Conservation (phyloP, 1,284 basidiomycete genomes). For the Stereum hirsutum region DNA sequence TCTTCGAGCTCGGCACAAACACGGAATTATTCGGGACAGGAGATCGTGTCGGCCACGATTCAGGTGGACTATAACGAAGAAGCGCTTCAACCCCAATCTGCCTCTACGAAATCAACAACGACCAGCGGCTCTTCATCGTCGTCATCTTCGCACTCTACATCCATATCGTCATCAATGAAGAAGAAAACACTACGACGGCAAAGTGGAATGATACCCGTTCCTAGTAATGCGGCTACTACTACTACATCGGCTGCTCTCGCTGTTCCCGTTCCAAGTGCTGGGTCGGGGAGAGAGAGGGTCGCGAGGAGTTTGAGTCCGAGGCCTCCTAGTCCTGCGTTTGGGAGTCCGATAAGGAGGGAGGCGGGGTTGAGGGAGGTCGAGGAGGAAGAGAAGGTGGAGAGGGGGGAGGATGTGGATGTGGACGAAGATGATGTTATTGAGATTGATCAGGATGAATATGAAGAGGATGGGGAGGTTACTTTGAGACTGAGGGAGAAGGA, state of each 20-base stretch:
- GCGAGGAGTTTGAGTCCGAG: constrained; percentile 35
- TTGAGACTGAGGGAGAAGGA: constrained; percentile 28
- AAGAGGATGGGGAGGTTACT: constrained; percentile 13
- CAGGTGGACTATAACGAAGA: constrained; percentile 22
- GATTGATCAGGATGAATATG: background rate
- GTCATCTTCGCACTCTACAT: too few species aligned
- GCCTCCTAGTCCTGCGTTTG: constrained; percentile 55
- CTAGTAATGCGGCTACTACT: too few species aligned
- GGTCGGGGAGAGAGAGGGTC: too few species aligned
- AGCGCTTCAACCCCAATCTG: constrained; percentile 21
- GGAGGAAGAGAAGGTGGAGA: constrained; percentile 34
- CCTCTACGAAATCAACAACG: background rate
- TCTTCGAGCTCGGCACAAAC: too few species aligned
- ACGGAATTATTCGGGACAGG: too few species aligned
- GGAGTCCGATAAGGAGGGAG: constrained; percentile 48
- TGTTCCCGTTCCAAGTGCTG: constrained; percentile 17
- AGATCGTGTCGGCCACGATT: too few species aligned
- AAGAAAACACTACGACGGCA: constrained; percentile 50
- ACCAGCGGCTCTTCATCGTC: background rate
- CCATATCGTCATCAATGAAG: too few species aligned
- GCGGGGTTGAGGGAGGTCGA: constrained; percentile 49
- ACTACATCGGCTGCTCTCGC: too few species aligned
- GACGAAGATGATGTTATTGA: constrained; percentile 20
- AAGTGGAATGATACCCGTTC: constrained; percentile 48
- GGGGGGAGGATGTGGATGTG: constrained; percentile 15